Evolutionary conservation across 2,329 filamentous ascomycete genomes (phyloP), one percentile per base, ranked within the genome.

Genomic region (Camillea tinctor): DNA sequence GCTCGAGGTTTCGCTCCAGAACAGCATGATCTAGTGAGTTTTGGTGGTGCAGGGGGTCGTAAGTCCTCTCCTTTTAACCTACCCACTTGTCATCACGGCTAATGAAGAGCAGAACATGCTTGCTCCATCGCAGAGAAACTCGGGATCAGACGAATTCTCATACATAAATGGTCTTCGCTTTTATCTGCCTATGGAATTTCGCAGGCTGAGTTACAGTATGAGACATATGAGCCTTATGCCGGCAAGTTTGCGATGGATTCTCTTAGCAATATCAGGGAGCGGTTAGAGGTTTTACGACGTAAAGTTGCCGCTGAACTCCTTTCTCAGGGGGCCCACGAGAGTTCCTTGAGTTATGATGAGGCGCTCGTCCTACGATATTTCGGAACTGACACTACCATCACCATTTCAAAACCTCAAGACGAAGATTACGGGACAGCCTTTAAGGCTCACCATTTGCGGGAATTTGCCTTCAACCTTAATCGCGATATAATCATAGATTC

Each of bases 31-130:
- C 69, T 76, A 5, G 73, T 72, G n/a, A 68, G 66, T 21, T 76
- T 93, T 71, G 90, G 90, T 22, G 90, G 90, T 63, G 90, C 90
- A 4, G 90, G 90, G 59, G 89, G 89, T 17, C 66, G 57, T 58
- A 22, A 55, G 58, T 60, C 17, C 20, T 24, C 17, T n/a, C 1
- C 88, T 17, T 15, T 26, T 13, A 6, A 19, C 20, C 11, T 52
- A 11, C 17, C 20, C 7, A n/a, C 8, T 24, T n/a, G 22, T 21
- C 4, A 5, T 20, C 6, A 23, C 4, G 3, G 23, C 51, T 52
- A 23, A 52, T 17, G 4, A 23, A 30, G 17, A 22, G 13, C 23
- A 54, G 30, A 92, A 54, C 78, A 81, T 59, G 78, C 79, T 0
- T 77, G 74, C 24, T 71, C 72, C 0, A 78, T 81, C 48, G 78